Evolutionary conservation across 352 stramenopile genomes (phyloP).

Genomic region (Pythium brassicae): DNA sequence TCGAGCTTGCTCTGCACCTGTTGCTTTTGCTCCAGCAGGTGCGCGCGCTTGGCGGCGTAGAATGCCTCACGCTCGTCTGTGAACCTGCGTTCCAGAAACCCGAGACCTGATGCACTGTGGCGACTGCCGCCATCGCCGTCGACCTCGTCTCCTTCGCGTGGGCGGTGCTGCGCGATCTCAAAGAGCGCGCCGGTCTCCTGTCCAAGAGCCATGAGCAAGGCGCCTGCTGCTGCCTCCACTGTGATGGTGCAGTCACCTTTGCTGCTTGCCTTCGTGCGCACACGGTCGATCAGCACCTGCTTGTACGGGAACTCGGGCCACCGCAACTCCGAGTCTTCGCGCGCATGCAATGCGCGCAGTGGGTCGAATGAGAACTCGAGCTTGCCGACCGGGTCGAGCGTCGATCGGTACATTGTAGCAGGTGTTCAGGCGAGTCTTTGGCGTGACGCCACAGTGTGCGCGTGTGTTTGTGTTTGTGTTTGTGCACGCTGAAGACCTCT

Average conservation of each 20-base stretch:
- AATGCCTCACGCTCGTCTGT: conserved; percentile 43
- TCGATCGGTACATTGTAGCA: conserved; percentile 42
- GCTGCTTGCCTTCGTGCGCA: conserved; percentile 30
- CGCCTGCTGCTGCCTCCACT: conserved; percentile 39
- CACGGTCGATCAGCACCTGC: conserved; percentile 51
- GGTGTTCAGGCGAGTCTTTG: no score
- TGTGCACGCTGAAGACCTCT: no score
- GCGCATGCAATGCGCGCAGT: conserved; percentile 36
- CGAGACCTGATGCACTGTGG: neutral
- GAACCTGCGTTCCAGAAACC: conserved; percentile 36
- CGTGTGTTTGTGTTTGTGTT: no score
- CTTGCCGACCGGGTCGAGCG: conserved; percentile 25
- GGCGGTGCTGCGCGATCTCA: conserved; percentile 33
- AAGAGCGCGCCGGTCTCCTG: conserved; percentile 39
- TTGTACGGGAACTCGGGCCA: conserved; percentile 75
- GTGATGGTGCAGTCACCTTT: conserved; percentile 17
- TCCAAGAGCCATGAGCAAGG: conserved; percentile 41
- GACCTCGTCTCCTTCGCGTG: neutral
- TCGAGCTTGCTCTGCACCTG: conserved; percentile 34
- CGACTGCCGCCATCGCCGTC: conserved; percentile 9
- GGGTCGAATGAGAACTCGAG: conserved; percentile 60
- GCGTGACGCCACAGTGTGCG: no score
- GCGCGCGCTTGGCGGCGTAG: conserved; percentile 35
- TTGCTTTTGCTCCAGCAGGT: conserved; percentile 32
- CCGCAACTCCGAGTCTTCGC: conserved; percentile 32